These are phyloP conservation scores for Candida adriatica DNA, from an alignment of 805 yeast species.

Conservation along the genomic window DNA sequence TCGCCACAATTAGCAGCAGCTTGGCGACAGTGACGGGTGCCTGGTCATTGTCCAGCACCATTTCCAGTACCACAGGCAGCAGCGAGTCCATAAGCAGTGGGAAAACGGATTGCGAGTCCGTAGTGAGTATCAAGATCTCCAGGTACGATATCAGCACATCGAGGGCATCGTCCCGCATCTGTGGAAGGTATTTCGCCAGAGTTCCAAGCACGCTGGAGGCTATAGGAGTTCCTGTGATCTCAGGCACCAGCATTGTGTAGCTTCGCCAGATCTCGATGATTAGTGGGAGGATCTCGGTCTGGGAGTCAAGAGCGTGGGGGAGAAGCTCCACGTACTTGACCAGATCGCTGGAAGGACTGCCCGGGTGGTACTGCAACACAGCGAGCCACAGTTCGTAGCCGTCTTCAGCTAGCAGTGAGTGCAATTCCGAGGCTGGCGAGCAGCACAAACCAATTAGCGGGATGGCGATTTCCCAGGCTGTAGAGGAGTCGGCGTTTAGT, in stretches of 20 bases:
- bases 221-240: conserved; percentile 29
- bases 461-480: conserved; percentile 46
- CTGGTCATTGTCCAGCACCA: conserved; percentile 26
- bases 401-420: conserved; percentile 67
- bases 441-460: conserved; percentile 62
- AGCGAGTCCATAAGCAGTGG: conserved; percentile 22
- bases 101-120: conserved; percentile 16
- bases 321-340: conserved; percentile 38
- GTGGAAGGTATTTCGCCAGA: conserved; percentile 45
- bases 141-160: conserved; percentile 45
- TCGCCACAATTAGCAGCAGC: conserved; percentile 28
- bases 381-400: conserved; percentile 83
- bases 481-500: conserved; percentile 44
- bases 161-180: conserved; percentile 66
- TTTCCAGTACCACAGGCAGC: conserved; percentile 22
- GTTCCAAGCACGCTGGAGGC: conserved; percentile 38
- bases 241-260: conserved; percentile 46
- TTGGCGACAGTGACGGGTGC: conserved; percentile 27
- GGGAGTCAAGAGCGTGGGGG: conserved; percentile 59
- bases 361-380: conserved; percentile 55
- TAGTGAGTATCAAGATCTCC: conserved; percentile 37
- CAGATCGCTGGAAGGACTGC: conserved; percentile 8
- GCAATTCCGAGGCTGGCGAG: conserved; percentile 48
- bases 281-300: conserved; percentile 69
- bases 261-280: conserved; percentile 57